These are phyloP conservation scores for Collybia sp. DNA, from an alignment of 768 basidiomycete species.

Conservation along the genomic window DNA sequence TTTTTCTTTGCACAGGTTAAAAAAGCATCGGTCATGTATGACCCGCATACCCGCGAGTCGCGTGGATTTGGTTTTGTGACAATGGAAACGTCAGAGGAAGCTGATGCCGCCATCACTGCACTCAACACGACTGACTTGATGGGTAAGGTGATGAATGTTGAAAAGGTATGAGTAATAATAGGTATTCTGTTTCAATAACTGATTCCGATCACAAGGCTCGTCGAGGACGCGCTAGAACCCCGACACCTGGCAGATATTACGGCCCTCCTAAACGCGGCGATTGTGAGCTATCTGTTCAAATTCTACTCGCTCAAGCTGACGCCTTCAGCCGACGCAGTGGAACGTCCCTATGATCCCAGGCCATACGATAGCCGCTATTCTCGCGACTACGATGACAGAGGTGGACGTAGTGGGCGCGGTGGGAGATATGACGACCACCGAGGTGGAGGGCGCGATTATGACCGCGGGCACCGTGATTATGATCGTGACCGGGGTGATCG, in stretches of 20 bases:
- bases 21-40: slow-evolving; percentile 69
- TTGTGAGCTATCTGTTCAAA: too few relatives aligned
- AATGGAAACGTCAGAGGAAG: slow-evolving; percentile 72
- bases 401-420: slow-evolving; percentile 39
- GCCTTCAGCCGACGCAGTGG: slow-evolving; percentile 35
- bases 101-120: slow-evolving; percentile 84
- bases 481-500: slow-evolving; percentile 27
- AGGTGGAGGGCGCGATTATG: slow-evolving; percentile 43
- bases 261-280: slow-evolving; percentile 55
- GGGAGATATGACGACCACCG: slow-evolving; percentile 44
- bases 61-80: slow-evolving; percentile 82
- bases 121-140: slow-evolving; percentile 80
- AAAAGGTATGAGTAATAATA: slow-evolving; percentile 52
- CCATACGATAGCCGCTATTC: slow-evolving; percentile 28
- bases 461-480: slow-evolving; percentile 38
- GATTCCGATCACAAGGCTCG: slow-evolving; percentile 53
- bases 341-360: slow-evolving; percentile 58
- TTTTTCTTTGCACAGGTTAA: slow-evolving; percentile 47
- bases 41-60: slow-evolving; percentile 65
- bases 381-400: slow-evolving; percentile 55
- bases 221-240: slow-evolving; percentile 83
- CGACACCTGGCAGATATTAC: slow-evolving; percentile 93
- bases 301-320: slow-evolving; percentile 47
- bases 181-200: not conserved
- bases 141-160: slow-evolving; percentile 87